These are phyloP conservation scores for Penicillium diatomitis DNA, from an alignment of 495 filamentous ascomycete genomes.

Conservation along the genomic window DNA sequence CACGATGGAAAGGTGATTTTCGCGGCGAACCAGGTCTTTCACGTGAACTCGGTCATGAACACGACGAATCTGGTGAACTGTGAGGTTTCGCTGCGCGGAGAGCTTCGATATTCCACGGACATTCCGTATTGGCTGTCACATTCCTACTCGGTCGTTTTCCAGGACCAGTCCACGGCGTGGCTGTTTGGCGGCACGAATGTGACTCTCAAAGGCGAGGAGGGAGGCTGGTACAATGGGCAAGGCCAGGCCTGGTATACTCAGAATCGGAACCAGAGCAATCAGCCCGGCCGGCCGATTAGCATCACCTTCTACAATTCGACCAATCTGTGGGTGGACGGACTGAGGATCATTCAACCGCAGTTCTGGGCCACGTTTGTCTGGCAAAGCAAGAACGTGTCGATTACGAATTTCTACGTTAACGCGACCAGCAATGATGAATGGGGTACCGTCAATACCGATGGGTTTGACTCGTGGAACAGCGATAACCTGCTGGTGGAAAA, in stretches of 20 bases:
- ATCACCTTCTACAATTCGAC: slow-evolving; percentile 31
- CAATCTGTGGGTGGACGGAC: slow-evolving; percentile 21
- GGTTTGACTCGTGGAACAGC: slow-evolving; percentile 28
- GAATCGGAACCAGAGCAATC: slow-evolving; percentile 25
- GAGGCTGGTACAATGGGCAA: slow-evolving; percentile 39
- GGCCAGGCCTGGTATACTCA: slow-evolving; percentile 38
- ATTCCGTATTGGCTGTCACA: slow-evolving; percentile 37
- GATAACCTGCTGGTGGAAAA: slow-evolving; percentile 23
- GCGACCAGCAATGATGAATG: slow-evolving; percentile 22
- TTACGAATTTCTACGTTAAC: slow-evolving; percentile 38
- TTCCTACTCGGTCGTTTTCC: slow-evolving; percentile 33
- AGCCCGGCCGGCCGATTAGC: slow-evolving; percentile 35
- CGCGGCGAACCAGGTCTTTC: slow-evolving; percentile 23
- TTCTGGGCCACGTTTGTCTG: slow-evolving; percentile 37
- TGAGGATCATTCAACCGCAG: slow-evolving; percentile 34
- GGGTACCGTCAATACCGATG: slow-evolving; percentile 32
- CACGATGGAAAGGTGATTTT: slow-evolving; percentile 31
- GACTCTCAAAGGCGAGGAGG: slow-evolving; percentile 22
- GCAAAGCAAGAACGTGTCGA: slow-evolving; percentile 24
- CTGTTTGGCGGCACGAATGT: slow-evolving; percentile 35
- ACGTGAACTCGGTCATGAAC: slow-evolving; percentile 35
- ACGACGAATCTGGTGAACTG: slow-evolving; percentile 35
- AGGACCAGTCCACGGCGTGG: slow-evolving; percentile 41
- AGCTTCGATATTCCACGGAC: slow-evolving; percentile 30
- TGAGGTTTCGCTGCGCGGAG: slow-evolving; percentile 29